Base-by-base conservation (phyloP, 2,329 filamentous ascomycete genomes). In the Ascochyta fabae region DNA sequence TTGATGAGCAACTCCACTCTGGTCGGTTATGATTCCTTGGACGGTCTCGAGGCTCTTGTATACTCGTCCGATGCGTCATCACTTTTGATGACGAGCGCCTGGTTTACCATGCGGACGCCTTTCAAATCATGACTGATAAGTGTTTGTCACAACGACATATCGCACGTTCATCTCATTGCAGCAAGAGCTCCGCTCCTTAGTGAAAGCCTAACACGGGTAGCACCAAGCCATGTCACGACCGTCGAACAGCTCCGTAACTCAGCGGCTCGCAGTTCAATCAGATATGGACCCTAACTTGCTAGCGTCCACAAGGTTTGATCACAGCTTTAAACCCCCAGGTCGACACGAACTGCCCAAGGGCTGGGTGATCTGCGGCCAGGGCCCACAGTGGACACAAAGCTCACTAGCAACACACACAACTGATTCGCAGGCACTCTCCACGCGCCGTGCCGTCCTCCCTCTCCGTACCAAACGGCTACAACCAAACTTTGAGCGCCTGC, bases 401-500 rank as follows among this genome's bases (percentile, higher is more conserved):
- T 51, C 47, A 40, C 44, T 55, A 44, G 42, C 45, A 45, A 35
- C 41, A 48, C 31, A n/a, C 41, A 59, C 34, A 40, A 39, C n/a
- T 71, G 66, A 69, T 72, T 70, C 64, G 67, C 52, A 64, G 59
- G 48, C 40, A 58, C 42, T 27, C 50, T 43, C 34, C 47, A 56
- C 65, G 70, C 60, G 63, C 70, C 69, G 70, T 68, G 65, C 69
- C 69, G 69, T 62, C 56, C 60, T 67, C 59, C 64, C 64, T 62
- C 51, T 58, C 56, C 55, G 60, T 48, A 58, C 61, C 61, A 60
- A 60, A 64, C 59, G 59, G 51, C 36, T 44, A 53, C 46, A 34
- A 60, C 58, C 56, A 59, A 57, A 58, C 41, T 52, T 45, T 41
- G 33, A 43, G 42, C 33, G 12, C 31, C 7, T 36, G 36, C 38